These are phyloP conservation scores for Porphyra umbilicalis DNA, from an alignment of 31 red algal species.

Conservation along the genomic window DNA sequence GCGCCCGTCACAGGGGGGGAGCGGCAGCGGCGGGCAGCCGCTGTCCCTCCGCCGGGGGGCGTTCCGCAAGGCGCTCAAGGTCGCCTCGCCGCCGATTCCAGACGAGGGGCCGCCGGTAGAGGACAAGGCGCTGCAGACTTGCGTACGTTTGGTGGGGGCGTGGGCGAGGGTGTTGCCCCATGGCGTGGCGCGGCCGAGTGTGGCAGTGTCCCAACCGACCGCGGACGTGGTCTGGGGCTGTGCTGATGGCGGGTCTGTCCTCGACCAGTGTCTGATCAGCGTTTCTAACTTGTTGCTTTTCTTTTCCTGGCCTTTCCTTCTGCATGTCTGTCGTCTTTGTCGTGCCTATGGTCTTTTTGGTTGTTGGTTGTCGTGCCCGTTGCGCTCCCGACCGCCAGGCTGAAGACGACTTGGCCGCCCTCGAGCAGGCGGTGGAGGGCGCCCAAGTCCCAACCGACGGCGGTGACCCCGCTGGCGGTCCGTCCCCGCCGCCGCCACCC, in stretches of 20 bases:
- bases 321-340: background rate
- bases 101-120: background rate
- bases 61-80: constrained; percentile 1
- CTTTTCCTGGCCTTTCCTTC: background rate
- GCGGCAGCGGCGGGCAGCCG: background rate
- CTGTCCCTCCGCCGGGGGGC: background rate
- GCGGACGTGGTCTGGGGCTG: too few species aligned
- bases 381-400: background rate
- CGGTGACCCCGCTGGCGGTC: too few species aligned
- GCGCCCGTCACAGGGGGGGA: background rate
- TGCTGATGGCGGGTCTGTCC: too few species aligned
- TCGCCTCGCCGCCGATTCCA: background rate
- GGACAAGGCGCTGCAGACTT: constrained; percentile 1
- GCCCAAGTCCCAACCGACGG: background rate
- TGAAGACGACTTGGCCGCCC: background rate
- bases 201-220: too few species aligned
- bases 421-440: background rate
- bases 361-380: too few species aligned
- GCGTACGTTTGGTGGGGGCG: constrained; percentile 2
- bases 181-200: too few species aligned
- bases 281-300: background rate
- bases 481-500: background rate
- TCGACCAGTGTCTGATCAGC: background rate
- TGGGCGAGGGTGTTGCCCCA: too few species aligned
- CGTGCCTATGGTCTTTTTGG: too few species aligned